Evolutionary conservation across 768 basidiomycete species (phyloP).

Genomic region (Tremella fuciformis): DNA sequence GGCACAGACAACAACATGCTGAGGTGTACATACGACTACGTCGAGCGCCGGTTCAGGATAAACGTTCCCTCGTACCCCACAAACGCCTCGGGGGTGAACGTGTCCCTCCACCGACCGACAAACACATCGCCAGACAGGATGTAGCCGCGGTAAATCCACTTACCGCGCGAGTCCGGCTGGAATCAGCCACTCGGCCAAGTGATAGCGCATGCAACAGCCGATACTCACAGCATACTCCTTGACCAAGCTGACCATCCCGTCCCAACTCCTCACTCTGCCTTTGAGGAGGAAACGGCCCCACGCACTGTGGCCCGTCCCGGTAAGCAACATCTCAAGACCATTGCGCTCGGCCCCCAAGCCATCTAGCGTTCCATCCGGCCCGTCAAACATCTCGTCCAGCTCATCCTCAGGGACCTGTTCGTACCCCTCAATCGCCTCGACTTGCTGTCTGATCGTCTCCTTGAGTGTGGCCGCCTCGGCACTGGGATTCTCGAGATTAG

Average conservation of each 20-base stretch:
- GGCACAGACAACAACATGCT: constrained; percentile 8
- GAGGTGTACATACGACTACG: background rate
- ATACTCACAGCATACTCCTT: constrained; percentile 52
- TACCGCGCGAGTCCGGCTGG: constrained; percentile 42
- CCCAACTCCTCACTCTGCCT: constrained; percentile 50
- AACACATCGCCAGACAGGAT: constrained; percentile 48
- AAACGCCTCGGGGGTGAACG: constrained; percentile 48
- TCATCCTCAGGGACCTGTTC: constrained; percentile 40
- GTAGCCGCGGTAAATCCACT: constrained; percentile 51
- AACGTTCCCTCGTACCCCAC: constrained; percentile 61
- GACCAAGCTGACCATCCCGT: constrained; percentile 50
- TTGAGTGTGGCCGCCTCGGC: constrained; percentile 38
- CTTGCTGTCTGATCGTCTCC: constrained; percentile 37
- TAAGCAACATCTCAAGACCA: constrained; percentile 47
- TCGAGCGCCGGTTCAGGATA: constrained; percentile 29
- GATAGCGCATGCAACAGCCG: background rate
- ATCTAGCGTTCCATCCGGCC: constrained; percentile 21
- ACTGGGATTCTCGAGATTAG: constrained; percentile 25
- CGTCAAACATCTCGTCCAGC: constrained; percentile 21
- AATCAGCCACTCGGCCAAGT: constrained; percentile 15
- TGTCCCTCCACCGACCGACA: constrained; percentile 52
- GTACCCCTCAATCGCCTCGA: constrained; percentile 41
- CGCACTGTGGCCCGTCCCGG: constrained; percentile 50
- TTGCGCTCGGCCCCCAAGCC: constrained; percentile 25
- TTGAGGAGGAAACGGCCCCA: constrained; percentile 51